These are phyloP conservation scores for Wickerhamiella bombiphila DNA, from an alignment of 805 yeast genomes.

Conservation along the genomic window DNA sequence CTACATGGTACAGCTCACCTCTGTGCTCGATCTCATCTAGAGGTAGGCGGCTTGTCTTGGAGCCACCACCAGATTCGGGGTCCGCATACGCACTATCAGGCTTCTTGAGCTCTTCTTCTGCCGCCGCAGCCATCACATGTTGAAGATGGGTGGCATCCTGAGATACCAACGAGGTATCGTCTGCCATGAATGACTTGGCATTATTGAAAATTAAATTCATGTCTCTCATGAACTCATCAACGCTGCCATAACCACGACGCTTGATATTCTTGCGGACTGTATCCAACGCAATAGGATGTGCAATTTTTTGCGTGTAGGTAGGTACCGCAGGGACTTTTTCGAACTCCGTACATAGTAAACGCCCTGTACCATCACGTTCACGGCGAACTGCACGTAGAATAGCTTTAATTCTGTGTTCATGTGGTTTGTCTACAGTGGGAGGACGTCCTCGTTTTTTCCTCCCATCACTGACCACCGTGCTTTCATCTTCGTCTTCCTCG, in stretches of 20 bases:
- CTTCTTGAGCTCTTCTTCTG: slow-evolving; percentile 55
- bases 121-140: slow-evolving; percentile 38
- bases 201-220: slow-evolving; percentile 60
- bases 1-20: slow-evolving; percentile 65
- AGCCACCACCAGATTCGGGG: slow-evolving; percentile 33
- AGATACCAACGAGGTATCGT: slow-evolving; percentile 41
- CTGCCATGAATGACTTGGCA: slow-evolving; percentile 45
- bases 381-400: slow-evolving; percentile 70
- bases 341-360: slow-evolving; percentile 43
- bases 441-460: slow-evolving; percentile 75
- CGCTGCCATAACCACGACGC: slow-evolving; percentile 63
- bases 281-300: slow-evolving; percentile 29
- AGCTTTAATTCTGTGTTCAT: slow-evolving; percentile 81
- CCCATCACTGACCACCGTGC: slow-evolving; percentile 24
- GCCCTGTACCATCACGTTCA: slow-evolving; percentile 39
- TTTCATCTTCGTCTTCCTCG: slow-evolving; percentile 21
- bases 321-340: slow-evolving; percentile 61
- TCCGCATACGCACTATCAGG: slow-evolving; percentile 64
- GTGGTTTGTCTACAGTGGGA: slow-evolving; percentile 80
- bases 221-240: slow-evolving; percentile 65
- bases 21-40: slow-evolving; percentile 58
- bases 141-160: slow-evolving; percentile 54
- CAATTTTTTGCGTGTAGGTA: slow-evolving; percentile 33
- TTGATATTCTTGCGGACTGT: slow-evolving; percentile 64
- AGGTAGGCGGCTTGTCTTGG: slow-evolving; percentile 62